These are phyloP conservation scores for Liquidambar formosana DNA, from an alignment of 164 flowering plant species.

Conservation along the genomic window DNA sequence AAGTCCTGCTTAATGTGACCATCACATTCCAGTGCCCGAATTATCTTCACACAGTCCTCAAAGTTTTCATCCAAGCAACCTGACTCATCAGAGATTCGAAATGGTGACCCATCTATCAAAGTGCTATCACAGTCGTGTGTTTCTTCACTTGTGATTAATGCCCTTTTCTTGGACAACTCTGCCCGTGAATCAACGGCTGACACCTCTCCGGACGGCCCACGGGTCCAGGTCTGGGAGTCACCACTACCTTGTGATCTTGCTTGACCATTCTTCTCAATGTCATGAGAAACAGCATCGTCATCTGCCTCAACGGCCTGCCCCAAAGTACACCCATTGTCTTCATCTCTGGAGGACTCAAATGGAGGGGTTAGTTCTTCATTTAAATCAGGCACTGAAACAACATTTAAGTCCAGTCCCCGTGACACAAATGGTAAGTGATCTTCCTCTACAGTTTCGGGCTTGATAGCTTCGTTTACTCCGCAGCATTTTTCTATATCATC, in stretches of 20 bases:
- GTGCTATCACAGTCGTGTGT: conserved; percentile 82
- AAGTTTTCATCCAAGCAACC: conserved; percentile 64
- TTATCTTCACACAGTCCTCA: conserved; percentile 87
- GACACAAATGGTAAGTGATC: conserved; percentile 41
- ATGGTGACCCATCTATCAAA: conserved; percentile 70
- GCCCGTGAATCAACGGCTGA: conserved; percentile 60
- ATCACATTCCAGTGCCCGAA: conserved; percentile 81
- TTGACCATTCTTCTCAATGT: conserved; percentile 46
- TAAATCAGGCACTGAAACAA: conserved; percentile 86
- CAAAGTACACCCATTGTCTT: conserved; percentile 56
- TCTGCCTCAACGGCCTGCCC: conserved; percentile 56
- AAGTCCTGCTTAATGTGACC: conserved; percentile 84
- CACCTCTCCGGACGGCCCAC: conserved; percentile 39
- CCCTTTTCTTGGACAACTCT: conserved; percentile 50
- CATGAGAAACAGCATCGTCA: conserved; percentile 60
- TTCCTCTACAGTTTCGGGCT: conserved; percentile 40
- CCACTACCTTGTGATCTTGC: conserved; percentile 66
- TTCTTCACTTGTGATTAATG: conserved; percentile 50
- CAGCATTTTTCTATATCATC: conserved; percentile 45
- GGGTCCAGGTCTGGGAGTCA: conserved; percentile 56
- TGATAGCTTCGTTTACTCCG: conserved; percentile 29
- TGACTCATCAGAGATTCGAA: conserved; percentile 37
- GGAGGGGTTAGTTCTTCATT: conserved; percentile 86
- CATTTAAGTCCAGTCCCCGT: conserved; percentile 78
- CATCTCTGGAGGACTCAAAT: conserved; percentile 68